Evolutionary conservation across 2,329 filamentous ascomycete genomes (phyloP).

Genomic region (Grosmannia serpens): DNA sequence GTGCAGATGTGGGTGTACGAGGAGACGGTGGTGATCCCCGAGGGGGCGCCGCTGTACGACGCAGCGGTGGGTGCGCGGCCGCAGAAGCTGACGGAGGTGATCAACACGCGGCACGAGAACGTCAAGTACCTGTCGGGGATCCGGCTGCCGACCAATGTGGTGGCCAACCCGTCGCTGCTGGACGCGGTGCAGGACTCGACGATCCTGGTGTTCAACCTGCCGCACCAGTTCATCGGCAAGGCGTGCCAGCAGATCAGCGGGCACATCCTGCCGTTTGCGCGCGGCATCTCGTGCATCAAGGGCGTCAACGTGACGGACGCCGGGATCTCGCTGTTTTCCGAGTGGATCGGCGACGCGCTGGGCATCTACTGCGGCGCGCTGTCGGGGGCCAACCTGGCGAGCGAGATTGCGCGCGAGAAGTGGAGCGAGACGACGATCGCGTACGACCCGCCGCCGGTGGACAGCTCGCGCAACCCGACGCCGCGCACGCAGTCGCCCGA

Average conservation of each 20-base stretch:
- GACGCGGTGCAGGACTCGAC: constrained; percentile 75
- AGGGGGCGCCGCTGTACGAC: constrained; percentile 63
- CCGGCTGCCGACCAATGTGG: constrained; percentile 66
- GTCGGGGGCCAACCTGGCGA: constrained; percentile 92
- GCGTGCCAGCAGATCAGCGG: constrained; percentile 77
- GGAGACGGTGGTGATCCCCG: constrained; percentile 68
- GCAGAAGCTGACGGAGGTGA: constrained; percentile 80
- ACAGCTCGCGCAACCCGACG: constrained; percentile 62
- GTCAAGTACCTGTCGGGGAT: constrained; percentile 95
- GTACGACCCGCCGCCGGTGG: constrained; percentile 84
- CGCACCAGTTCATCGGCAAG: constrained; percentile 88
- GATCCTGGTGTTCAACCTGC: constrained; percentile 90
- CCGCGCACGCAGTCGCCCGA: constrained; percentile 36
- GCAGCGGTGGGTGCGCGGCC: constrained; percentile 48
- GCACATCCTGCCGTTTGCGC: constrained; percentile 80
- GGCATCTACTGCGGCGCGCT: constrained; percentile 95
- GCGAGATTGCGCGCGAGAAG: constrained; percentile 83
- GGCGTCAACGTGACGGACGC: constrained; percentile 86
- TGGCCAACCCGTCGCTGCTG: constrained; percentile 70
- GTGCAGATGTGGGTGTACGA: constrained; percentile 99
- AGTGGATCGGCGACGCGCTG: constrained; percentile 82
- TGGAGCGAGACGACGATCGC: constrained; percentile 96
- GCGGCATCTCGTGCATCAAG: constrained; percentile 96
- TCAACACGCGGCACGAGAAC: constrained; percentile 92
- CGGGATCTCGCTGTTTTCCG: constrained; percentile 81